These are phyloP conservation scores for Vitis riparia DNA, from an alignment of 164 flowering plant genomes.

Conservation along the genomic window DNA sequence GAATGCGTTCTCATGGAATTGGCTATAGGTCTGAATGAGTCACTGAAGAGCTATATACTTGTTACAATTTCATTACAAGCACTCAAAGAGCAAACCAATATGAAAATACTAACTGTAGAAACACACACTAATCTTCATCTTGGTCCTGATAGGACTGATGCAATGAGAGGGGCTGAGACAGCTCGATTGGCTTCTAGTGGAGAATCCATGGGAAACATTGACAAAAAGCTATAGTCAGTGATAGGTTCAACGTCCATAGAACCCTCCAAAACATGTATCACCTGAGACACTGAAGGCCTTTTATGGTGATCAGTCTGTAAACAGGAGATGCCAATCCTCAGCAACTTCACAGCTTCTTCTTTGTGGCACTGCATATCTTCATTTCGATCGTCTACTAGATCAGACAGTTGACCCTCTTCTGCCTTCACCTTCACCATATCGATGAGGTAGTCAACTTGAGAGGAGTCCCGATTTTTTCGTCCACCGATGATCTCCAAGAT, in stretches of 20 bases:
- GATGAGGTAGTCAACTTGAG: too few relatives aligned
- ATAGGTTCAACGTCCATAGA: constrained; percentile 12
- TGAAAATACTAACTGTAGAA: too few relatives aligned
- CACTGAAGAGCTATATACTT: too few relatives aligned
- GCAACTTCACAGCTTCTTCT: constrained; percentile 17
- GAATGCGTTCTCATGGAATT: too few relatives aligned
- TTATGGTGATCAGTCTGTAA: constrained; percentile 1
- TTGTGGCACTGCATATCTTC: constrained; percentile 16
- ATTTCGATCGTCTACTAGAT: constrained; percentile 15
- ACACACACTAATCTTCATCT: too few relatives aligned
- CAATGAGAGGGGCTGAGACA: constrained; percentile 4
- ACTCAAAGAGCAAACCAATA: too few relatives aligned
- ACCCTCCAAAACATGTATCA: constrained; percentile 31
- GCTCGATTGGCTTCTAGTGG: not conserved
- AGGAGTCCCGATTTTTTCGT: constrained; percentile 15
- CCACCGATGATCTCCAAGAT: not conserved
- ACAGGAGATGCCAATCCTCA: constrained; percentile 16
- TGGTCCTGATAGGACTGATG: constrained; percentile 19
- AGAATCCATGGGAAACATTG: not conserved
- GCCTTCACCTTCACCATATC: constrained; percentile 4
- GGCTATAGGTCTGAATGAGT: too few relatives aligned
- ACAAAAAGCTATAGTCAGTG: constrained; percentile 9
- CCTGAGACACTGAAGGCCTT: constrained; percentile 17
- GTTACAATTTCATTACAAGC: too few relatives aligned
- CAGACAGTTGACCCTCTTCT: constrained; percentile 6